phyloP scores from a whole-genome alignment of 441 rosid genomes.

The Pelargonium australe region DNA sequence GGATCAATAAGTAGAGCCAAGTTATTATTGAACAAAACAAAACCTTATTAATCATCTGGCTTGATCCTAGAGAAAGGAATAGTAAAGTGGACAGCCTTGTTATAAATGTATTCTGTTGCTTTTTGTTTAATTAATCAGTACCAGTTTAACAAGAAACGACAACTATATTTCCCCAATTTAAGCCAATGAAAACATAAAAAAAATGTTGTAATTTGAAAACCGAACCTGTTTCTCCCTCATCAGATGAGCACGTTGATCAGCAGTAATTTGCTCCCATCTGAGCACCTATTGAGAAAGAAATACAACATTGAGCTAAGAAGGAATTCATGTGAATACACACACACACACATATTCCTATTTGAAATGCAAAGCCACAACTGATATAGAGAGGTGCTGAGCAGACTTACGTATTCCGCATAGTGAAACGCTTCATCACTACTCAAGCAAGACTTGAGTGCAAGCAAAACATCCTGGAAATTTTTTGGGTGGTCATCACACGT shows the following conservation, averaged over 20 bases:
- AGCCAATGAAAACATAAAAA: background rate
- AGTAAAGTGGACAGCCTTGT: background rate
- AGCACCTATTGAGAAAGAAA: conserved; percentile 40
- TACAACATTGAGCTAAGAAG: background rate
- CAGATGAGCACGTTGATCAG: conserved; percentile 76
- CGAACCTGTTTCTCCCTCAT: conserved; percentile 85
- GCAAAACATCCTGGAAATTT: conserved; percentile 67
- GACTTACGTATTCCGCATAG: conserved; percentile 81
- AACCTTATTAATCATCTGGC: too few species aligned
- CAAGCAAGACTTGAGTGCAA: conserved; percentile 57
- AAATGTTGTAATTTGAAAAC: conserved; percentile 1
- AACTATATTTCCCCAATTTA: background rate
- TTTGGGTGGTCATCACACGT: conserved; percentile 18
- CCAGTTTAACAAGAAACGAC: background rate
- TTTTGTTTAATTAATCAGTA: background rate
- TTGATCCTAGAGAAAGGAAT: too few species aligned
- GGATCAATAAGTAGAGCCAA: too few species aligned
- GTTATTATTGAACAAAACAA: too few species aligned
- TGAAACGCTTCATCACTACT: conserved; percentile 64
- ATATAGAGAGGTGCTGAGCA: background rate
- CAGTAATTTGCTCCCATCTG: conserved; percentile 90
- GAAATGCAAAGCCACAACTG: background rate
- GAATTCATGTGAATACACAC: background rate
- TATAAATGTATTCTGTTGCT: background rate
- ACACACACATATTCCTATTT: background rate